Conservation (phyloP, 1,284 basidiomycete species). For the Pyrrhoderma lamaoense region DNA sequence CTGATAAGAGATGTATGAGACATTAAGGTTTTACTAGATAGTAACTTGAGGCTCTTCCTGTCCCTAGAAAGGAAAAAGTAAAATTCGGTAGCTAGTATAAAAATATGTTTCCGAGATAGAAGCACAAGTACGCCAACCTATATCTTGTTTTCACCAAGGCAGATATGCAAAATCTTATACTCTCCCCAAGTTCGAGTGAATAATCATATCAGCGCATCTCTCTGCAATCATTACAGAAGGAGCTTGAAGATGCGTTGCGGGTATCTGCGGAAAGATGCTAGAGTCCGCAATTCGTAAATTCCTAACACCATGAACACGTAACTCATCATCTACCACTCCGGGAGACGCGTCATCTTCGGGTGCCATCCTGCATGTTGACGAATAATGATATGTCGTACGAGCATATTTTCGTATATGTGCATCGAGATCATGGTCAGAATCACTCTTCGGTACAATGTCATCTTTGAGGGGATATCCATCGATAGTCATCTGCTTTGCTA, state of each 20-base stretch:
- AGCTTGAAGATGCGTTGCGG: constrained; percentile 32
- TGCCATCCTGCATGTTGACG: constrained; percentile 35
- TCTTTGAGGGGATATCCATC: constrained; percentile 23
- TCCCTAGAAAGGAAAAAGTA: too few relatives aligned
- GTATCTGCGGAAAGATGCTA: constrained; percentile 32
- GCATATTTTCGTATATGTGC: constrained; percentile 23
- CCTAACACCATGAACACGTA: constrained; percentile 41
- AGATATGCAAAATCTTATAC: too few relatives aligned
- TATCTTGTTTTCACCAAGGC: too few relatives aligned
- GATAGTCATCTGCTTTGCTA: neutral
- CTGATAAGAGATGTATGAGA: too few relatives aligned
- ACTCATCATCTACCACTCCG: constrained; percentile 43
- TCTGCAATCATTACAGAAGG: constrained; percentile 32
- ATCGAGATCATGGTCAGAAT: constrained; percentile 26
- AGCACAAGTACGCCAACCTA: too few relatives aligned
- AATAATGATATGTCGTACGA: constrained; percentile 31
- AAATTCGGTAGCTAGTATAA: too few relatives aligned
- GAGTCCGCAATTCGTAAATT: constrained; percentile 36
- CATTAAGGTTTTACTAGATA: too few relatives aligned
- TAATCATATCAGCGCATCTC: too few relatives aligned
- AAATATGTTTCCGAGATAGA: too few relatives aligned
- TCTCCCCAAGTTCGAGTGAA: too few relatives aligned
- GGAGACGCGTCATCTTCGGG: constrained; percentile 23
- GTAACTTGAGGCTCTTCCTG: too few relatives aligned
- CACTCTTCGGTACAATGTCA: constrained; percentile 25